Evolutionary conservation across 257 asterid species (phyloP).

Genomic region (Penstemon eatonii): DNA sequence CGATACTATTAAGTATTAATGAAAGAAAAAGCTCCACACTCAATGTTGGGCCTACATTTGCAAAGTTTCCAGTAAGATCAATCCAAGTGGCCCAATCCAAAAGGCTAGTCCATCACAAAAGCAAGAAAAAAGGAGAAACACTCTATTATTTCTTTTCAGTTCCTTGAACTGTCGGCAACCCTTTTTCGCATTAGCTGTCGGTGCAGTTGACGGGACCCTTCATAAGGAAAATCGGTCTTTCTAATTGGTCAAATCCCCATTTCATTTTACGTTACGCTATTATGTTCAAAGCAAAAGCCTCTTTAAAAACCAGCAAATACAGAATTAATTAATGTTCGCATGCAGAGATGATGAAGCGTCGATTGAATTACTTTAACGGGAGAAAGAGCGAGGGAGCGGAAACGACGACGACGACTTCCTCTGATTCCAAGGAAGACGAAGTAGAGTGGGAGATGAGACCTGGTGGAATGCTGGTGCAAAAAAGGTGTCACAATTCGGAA

Average conservation of each 20-base stretch:
- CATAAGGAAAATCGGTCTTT: conserved; percentile 13
- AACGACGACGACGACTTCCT: conserved; percentile 26
- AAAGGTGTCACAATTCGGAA: conserved; percentile 37
- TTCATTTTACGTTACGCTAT: conserved; percentile 27
- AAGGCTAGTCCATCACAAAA: conserved; percentile 24
- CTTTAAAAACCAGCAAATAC: background rate
- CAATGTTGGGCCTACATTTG: conserved; percentile 29
- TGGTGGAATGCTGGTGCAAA: conserved; percentile 78
- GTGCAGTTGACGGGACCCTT: conserved; percentile 32
- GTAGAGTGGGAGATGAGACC: conserved; percentile 72
- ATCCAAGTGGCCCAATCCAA: conserved; percentile 43
- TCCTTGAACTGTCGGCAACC: conserved; percentile 56
- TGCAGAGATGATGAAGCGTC: conserved; percentile 33
- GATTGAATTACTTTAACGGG: conserved; percentile 30
- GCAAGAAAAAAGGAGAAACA: conserved; percentile 15
- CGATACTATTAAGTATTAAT: no score
- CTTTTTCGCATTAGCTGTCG: conserved; percentile 40
- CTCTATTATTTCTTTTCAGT: conserved; percentile 14
- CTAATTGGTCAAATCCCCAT: conserved; percentile 22
- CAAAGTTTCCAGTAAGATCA: conserved; percentile 11
- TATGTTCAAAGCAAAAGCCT: conserved; percentile 25
- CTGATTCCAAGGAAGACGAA: conserved; percentile 33
- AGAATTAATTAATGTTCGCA: background rate
- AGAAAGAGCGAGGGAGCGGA: conserved; percentile 32
- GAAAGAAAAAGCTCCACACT: background rate